These are phyloP conservation scores for Oryza longistaminata DNA, from an alignment of 176 grass and related monocot species.

Conservation along the genomic window DNA sequence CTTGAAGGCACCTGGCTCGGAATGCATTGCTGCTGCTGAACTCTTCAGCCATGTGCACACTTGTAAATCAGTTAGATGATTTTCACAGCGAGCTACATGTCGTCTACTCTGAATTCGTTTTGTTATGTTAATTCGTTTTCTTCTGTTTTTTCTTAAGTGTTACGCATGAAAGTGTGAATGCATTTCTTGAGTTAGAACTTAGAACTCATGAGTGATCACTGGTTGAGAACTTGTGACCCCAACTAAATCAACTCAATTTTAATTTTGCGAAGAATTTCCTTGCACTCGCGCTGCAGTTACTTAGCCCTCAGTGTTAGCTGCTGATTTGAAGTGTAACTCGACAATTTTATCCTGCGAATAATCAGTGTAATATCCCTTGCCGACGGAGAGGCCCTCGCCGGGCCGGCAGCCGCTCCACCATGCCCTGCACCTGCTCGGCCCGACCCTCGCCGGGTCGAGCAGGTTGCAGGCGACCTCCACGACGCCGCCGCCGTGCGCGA, in stretches of 20 bases:
- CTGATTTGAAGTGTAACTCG: slow-evolving; percentile 38
- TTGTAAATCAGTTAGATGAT: no score
- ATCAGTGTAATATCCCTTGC: slow-evolving; percentile 74
- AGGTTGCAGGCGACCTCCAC: slow-evolving; percentile 78
- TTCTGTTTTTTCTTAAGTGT: no score
- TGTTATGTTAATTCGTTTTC: no score
- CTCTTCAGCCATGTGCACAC: not conserved
- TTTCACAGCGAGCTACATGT: no score
- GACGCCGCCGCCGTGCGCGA: slow-evolving; percentile 46
- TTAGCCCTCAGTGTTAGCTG: not conserved
- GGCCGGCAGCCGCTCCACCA: slow-evolving; percentile 47
- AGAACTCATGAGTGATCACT: no score
- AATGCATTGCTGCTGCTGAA: not conserved
- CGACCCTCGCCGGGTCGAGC: slow-evolving; percentile 49
- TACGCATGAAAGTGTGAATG: no score
- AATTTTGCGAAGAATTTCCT: no score
- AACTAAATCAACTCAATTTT: no score
- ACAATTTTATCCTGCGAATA: slow-evolving; percentile 56
- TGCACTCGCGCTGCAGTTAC: not conserved
- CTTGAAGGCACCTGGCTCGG: slow-evolving; percentile 21
- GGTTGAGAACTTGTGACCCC: no score
- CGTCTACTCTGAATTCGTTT: no score
- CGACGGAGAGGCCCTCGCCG: slow-evolving; percentile 44
- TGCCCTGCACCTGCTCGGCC: slow-evolving; percentile 54
- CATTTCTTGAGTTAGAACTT: no score